Evolutionary conservation across 257 asterid genomes (phyloP).

Genomic region (Ajuga chamaepitys): DNA sequence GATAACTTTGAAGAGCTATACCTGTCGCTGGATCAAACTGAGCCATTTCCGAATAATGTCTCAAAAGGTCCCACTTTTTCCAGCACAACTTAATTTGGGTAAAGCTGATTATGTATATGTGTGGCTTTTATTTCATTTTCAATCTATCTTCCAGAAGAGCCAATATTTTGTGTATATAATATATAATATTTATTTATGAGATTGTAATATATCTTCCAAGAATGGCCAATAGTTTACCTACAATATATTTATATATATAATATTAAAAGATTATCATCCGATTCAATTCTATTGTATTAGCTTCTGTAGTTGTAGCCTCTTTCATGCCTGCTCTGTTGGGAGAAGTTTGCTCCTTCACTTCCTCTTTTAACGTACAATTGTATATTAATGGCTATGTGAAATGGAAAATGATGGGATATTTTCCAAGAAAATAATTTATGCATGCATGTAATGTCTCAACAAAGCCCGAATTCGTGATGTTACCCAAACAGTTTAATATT

Average conservation of each 20-base stretch:
- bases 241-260: background rate
- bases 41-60: slow-evolving; percentile 47
- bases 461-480: background rate
- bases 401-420: background rate
- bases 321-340: background rate
- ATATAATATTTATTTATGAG: too few species aligned
- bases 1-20: slow-evolving; percentile 74
- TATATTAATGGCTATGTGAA: background rate
- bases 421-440: background rate
- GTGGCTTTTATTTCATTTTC: background rate
- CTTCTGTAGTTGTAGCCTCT: background rate
- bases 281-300: background rate
- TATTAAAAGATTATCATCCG: background rate
- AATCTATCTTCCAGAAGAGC: background rate
- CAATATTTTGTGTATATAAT: too few species aligned
- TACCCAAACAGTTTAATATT: background rate
- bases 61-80: slow-evolving; percentile 44
- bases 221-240: too few species aligned
- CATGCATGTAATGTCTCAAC: background rate
- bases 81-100: background rate
- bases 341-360: background rate
- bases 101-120: background rate
- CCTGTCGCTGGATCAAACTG: slow-evolving; percentile 59
- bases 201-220: too few species aligned
- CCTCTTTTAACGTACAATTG: background rate